Base-by-base conservation (phyloP, 2,329 filamentous ascomycete species). In the Aureobasidium namibiae region DNA sequence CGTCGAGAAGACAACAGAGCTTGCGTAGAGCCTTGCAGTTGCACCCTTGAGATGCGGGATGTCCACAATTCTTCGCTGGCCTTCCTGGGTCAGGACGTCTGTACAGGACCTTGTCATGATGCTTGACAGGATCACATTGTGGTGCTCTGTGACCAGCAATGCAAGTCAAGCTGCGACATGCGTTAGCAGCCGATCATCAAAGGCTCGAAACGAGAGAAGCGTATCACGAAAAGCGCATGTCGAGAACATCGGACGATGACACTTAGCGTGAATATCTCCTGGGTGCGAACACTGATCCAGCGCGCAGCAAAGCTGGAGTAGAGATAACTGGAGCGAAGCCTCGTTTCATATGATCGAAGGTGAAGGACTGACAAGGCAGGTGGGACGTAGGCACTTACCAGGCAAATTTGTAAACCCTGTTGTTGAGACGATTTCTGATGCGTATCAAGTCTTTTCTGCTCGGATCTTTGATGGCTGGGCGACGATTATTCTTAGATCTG, bases 111-210 rank as follows among this genome's bases (percentile, higher is more conserved):
- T 59, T 63, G 42, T 36, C 39, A 18, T 38, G 42, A 45, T 63
- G 62, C 41, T 61, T 63, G 18, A 31, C 33, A 21, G 62, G 62
- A 36, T 61, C 38, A 46, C 62, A 63, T 6, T 62, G 39, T 4
- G 62, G 60, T 38, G 62, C 62, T 31, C 62, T 46, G 49, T 63
- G 62, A 23, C 62, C 62, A 14, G 56, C 21, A 18, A 61, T 62
- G 31, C 62, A 61, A 45, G 52, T 61, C 24, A 8, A 10, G 31
- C 59, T 61, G 45, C 4, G 38, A 36, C 1, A 3, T 9, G 9
- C 13, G 18, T 59, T 36, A 52, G 38, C 48, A 29, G 9, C 11
- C 14, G 14, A 50, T 4, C 16, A 34, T 3, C 10, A n/a, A 5
- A 26, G 16, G 23, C 1, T 8, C 3, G 41, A 24, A 11, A 26